phyloP scores from a whole-genome alignment of 1,284 basidiomycete genomes.

The Sphagnurus paluster region DNA sequence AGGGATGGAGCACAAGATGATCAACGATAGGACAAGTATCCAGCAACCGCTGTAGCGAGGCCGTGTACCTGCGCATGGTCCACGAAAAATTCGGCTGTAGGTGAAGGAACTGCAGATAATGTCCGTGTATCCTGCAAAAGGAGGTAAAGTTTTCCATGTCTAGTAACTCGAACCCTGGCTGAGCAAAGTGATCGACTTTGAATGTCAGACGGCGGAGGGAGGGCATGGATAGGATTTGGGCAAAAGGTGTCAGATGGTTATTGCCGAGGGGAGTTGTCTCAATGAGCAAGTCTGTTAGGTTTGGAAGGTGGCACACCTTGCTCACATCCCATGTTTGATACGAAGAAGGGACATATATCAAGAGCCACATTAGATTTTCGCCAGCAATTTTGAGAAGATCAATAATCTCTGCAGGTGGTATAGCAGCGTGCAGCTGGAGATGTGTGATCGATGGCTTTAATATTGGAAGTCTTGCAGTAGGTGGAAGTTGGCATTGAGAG shows the following conservation, averaged over 20 bases:
- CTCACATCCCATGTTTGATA: neutral
- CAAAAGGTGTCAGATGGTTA: conserved; percentile 1
- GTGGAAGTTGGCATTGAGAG: conserved; percentile 7
- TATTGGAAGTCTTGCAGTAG: conserved; percentile 6
- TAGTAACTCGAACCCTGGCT: neutral
- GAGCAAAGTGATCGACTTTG: conserved; percentile 1
- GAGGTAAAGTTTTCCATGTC: conserved; percentile 2
- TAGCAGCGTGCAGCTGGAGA: conserved; percentile 1
- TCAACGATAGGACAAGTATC: conserved; percentile 11
- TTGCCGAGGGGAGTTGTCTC: conserved; percentile 2
- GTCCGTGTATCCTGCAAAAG: conserved; percentile 8
- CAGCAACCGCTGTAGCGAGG: conserved; percentile 1
- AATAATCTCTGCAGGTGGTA: conserved; percentile 1
- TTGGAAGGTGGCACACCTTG: conserved; percentile 3
- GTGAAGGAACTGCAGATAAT: conserved; percentile 5
- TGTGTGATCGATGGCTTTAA: conserved; percentile 6
- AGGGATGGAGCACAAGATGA: conserved; percentile 11
- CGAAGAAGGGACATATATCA: conserved; percentile 6
- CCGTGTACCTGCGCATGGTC: conserved; percentile 1
- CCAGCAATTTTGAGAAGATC: conserved; percentile 3
- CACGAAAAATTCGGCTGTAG: conserved; percentile 8
- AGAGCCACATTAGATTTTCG: conserved; percentile 8
- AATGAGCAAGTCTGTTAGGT: conserved; percentile 10
- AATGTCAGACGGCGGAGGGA: conserved; percentile 9
- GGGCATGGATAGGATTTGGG: conserved; percentile 4